These are phyloP conservation scores for Theileria orientalis DNA, from an alignment of 169 alveolate genomes.

Conservation along the genomic window DNA sequence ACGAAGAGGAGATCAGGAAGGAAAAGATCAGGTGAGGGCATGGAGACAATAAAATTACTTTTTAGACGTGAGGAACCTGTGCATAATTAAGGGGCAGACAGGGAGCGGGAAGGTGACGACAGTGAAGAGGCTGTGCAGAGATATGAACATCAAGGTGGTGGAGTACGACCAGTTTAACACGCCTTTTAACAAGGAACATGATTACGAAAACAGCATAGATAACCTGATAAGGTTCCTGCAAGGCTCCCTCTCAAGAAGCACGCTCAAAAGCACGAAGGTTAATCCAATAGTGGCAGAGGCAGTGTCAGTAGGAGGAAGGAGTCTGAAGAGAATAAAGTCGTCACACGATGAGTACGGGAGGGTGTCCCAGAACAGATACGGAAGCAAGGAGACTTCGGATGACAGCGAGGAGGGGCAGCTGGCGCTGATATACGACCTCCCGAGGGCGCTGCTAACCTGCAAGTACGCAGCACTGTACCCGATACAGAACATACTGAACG, in stretches of 20 bases:
- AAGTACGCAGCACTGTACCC: slow-evolving; percentile 10
- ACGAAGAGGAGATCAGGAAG: slow-evolving; percentile 2
- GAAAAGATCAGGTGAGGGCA: neutral
- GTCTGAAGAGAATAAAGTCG: slow-evolving; percentile 17
- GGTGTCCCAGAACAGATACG: neutral
- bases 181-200: slow-evolving; percentile 11
- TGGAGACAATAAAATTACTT: neutral
- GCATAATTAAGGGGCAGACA: slow-evolving; percentile 52
- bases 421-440: slow-evolving; percentile 38
- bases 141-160: slow-evolving; percentile 34
- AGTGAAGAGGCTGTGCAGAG: slow-evolving; percentile 39
- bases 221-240: slow-evolving; percentile 50
- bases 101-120: slow-evolving; percentile 62
- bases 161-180: slow-evolving; percentile 62
- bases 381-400: neutral
- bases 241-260: slow-evolving; percentile 25
- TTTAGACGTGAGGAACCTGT: slow-evolving; percentile 25
- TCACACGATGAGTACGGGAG: neutral
- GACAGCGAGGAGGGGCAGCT: slow-evolving; percentile 33
- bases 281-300: neutral
- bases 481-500: slow-evolving; percentile 24
- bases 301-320: neutral
- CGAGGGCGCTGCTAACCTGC: slow-evolving; percentile 25
- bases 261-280: slow-evolving; percentile 16
- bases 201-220: slow-evolving; percentile 6